Evolutionary conservation across 306 rosid genomes (phyloP).

Genomic region (Luffa acutangula): DNA sequence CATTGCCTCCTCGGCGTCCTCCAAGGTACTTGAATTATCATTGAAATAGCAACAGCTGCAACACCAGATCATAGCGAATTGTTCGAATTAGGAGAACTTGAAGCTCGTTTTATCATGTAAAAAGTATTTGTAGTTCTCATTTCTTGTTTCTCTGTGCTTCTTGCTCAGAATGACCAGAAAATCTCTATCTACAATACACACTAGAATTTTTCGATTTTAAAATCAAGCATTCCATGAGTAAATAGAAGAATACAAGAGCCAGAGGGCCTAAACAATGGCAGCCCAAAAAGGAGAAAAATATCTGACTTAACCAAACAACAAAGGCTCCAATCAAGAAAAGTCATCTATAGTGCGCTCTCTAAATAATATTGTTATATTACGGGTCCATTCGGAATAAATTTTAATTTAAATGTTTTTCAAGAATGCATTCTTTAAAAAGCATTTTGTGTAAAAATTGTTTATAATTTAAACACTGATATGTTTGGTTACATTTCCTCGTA

Average conservation of each 20-base stretch:
- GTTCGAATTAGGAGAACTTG: not conserved
- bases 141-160: not conserved
- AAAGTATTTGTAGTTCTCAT: not conserved
- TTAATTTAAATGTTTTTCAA: too few species aligned
- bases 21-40: constrained; percentile 44
- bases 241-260: not conserved
- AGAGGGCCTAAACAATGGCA: not conserved
- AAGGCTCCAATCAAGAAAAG: too few species aligned
- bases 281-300: not conserved
- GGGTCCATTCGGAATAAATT: too few species aligned
- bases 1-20: constrained; percentile 86
- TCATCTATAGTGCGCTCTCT: not conserved
- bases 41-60: constrained; percentile 76
- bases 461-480: too few species aligned
- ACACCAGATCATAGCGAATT: not conserved
- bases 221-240: not conserved
- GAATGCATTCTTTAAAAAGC: too few species aligned
- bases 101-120: not conserved
- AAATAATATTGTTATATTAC: not conserved
- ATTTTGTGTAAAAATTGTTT: too few species aligned
- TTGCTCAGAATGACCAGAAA: not conserved
- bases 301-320: not conserved
- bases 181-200: not conserved
- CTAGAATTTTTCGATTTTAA: not conserved
- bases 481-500: too few species aligned